A percentile compares a stretch with the other conserved stretches of the same genome.
Evolutionary conservation across 1,284 basidiomycete species (phyloP).

Genomic region (Neolentinus lepideus): DNA sequence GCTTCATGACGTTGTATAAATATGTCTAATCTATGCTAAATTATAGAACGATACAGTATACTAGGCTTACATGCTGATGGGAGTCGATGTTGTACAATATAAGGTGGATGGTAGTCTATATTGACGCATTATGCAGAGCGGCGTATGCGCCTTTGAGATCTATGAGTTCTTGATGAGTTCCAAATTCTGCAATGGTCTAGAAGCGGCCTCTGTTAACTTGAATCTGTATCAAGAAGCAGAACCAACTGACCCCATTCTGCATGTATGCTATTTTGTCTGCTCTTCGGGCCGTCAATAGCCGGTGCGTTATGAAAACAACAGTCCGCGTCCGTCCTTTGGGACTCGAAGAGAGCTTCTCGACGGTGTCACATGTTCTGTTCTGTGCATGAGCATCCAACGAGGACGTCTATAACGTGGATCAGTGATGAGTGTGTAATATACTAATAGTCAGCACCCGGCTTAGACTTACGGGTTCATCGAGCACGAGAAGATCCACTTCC

Average conservation of each 20-base stretch:
- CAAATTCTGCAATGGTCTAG: conserved; percentile 74
- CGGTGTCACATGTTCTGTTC: conserved; percentile 68
- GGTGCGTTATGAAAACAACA: conserved; percentile 80
- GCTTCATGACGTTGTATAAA: neutral
- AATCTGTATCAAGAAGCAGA: neutral
- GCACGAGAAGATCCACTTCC: conserved; percentile 70
- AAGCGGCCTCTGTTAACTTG: conserved; percentile 7
- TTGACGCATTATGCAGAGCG: conserved; percentile 60
- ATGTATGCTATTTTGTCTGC: conserved; percentile 84
- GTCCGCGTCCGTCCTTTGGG: conserved; percentile 56
- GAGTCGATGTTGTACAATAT: neutral
- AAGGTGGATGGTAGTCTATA: conserved; percentile 24
- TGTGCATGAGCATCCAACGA: conserved; percentile 78
- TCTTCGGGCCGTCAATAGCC: conserved; percentile 69
- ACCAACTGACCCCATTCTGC: conserved; percentile 62
- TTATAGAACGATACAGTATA: neutral
- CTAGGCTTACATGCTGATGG: neutral
- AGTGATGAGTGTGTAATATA: neutral
- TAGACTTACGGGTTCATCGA: conserved; percentile 73
- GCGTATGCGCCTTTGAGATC: conserved; percentile 57
- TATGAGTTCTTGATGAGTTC: conserved; percentile 71
- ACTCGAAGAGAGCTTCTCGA: conserved; percentile 51
- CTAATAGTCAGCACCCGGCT: too few species aligned
- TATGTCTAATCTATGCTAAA: neutral
- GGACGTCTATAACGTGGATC: conserved; percentile 45